Base-by-base conservation (phyloP, 2,329 filamentous ascomycete genomes). In the Pseudogymnoascus sp. region DNA sequence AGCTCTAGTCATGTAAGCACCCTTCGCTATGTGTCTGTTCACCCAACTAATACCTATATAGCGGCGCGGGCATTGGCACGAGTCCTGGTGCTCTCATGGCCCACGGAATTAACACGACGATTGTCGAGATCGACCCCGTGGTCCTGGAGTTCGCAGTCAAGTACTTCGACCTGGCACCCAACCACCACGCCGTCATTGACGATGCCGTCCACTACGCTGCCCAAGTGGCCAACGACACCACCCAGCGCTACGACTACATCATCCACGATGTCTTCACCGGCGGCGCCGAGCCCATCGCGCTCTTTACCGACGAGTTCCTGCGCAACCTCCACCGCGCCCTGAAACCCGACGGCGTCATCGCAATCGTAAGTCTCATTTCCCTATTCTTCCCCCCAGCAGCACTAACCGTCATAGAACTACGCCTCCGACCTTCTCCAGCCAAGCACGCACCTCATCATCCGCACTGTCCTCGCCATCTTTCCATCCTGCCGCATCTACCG, bases 231-330 rank as follows among this genome's bases (percentile, higher is more conserved):
- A 71, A 76, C 60, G 53, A 69, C 64, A 42, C 31, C 1, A 68
- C 67, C 16, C 64, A 79, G 56, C 79, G 79, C 28, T 99, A 89
- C 74, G 89, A 97, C 77, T 97, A 96, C 78, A 95, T 99, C 71
- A 83, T 99, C 62, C 95, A 99, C 74, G 95, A 99, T 69, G 95
- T 99, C 23, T 99, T 99, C 74, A 99, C 95, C 0, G 95, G 95
- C 23, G 95, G 95, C 61, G 93, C 92, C 0, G 95, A 97, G 74
- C 95, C 95, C 0, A 85, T 93, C 2, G 81, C 87, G 6, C 84
- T 99, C 6, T 99, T 99, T 76, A 97, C 93, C 0, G 75, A 87
- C 4, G 89, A 95, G 69, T 97, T 99, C 71, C 77, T 99, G 46
- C 76, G 83, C 61, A 85, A 88, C 4, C 79, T 99, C 1, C 78